Conservation (phyloP, 176 grass and related monocot genomes). For the Stipa capillata region DNA sequence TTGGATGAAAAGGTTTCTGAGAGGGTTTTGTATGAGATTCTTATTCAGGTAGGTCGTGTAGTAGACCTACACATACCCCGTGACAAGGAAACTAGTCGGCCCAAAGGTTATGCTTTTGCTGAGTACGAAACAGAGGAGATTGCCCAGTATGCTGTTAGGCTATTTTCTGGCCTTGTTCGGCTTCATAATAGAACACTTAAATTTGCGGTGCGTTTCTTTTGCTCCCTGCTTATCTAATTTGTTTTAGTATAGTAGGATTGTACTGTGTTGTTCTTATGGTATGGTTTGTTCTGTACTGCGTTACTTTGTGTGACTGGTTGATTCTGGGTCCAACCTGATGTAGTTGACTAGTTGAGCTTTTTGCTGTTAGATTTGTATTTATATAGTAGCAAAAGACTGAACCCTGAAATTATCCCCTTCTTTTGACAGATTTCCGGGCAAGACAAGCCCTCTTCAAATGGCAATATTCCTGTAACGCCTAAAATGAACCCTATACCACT, state of each 20-base stretch:
- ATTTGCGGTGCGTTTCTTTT: conserved; percentile 89
- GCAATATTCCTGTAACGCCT: conserved; percentile 38
- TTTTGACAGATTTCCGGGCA: conserved; percentile 86
- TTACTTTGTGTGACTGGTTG: not conserved
- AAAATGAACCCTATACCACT: conserved; percentile 43
- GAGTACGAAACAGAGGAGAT: conserved; percentile 93
- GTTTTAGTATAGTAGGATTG: not conserved
- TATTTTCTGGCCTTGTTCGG: conserved; percentile 89
- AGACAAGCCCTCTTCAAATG: conserved; percentile 62
- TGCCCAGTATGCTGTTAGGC: conserved; percentile 93
- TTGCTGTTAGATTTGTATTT: too few species aligned
- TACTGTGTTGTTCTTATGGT: not conserved
- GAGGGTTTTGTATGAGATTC: conserved; percentile 87
- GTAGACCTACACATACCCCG: conserved; percentile 91
- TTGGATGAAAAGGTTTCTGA: conserved; percentile 93
- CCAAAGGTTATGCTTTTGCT: conserved; percentile 93
- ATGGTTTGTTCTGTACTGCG: not conserved
- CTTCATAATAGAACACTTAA: conserved; percentile 83
- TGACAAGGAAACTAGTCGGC: conserved; percentile 90
- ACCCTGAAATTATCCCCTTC: conserved; percentile 1
- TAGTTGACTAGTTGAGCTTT: not conserved
- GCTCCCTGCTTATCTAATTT: not conserved
- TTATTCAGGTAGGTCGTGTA: conserved; percentile 90
- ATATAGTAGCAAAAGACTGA: not conserved
- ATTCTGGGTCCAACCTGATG: not conserved